phyloP scores from a whole-genome alignment of 306 rosid genomes.

The Cucumis sativus region Cucumber_9930_V3 NC_026657.2:38857501-38858000 shows the following conservation, averaged over 20 bases:
- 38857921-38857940: constrained; percentile 17
- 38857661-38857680: neutral
- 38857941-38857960: neutral
- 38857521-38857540: neutral
- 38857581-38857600: neutral
- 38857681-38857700: neutral
- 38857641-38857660: neutral
- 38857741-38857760: neutral
- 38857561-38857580: neutral
- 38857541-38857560: neutral
- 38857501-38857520: neutral
- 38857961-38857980: constrained; percentile 20
- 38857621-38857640: neutral
- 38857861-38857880: constrained; percentile 24
- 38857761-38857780: neutral
- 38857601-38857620: neutral
- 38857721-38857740: constrained; percentile 3
- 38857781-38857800: constrained; percentile 26
- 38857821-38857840: constrained; percentile 21
- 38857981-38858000: constrained; percentile 51
- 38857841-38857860: constrained; percentile 30
- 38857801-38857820: constrained; percentile 37
- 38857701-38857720: neutral
- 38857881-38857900: constrained; percentile 46
- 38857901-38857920: neutral